Evolutionary conservation across 805 yeast genomes (phyloP).

Genomic region (Naumovozyma baii): DNA sequence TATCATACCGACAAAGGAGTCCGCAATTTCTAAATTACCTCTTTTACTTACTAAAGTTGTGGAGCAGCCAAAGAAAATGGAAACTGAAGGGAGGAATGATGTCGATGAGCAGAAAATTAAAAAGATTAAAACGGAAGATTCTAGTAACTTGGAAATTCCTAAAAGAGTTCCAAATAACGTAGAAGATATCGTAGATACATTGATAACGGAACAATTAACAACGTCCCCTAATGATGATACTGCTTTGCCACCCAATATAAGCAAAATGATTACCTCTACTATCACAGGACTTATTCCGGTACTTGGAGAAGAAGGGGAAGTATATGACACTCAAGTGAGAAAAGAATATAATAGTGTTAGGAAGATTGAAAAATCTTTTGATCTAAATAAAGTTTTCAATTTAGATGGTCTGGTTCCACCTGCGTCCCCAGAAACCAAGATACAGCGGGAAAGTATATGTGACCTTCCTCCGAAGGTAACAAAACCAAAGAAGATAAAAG

Average conservation of each 20-base stretch:
- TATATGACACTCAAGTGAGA: slow-evolving; percentile 2
- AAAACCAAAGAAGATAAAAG: background rate
- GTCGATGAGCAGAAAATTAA: too few relatives aligned
- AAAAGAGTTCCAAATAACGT: slow-evolving; percentile 6
- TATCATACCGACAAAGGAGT: background rate
- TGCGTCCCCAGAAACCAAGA: background rate
- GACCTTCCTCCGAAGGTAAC: background rate
- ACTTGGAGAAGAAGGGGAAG: slow-evolving; percentile 7
- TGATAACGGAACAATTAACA: slow-evolving; percentile 17
- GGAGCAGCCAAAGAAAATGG: background rate
- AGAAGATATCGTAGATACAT: slow-evolving; percentile 13
- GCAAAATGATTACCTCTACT: slow-evolving; percentile 18
- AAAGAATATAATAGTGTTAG: slow-evolving; percentile 5
- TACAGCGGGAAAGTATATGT: too few relatives aligned
- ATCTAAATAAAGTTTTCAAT: slow-evolving; percentile 17
- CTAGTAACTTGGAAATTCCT: background rate
- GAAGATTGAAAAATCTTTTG: slow-evolving; percentile 10
- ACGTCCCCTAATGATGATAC: slow-evolving; percentile 3
- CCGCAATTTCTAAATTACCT: background rate
- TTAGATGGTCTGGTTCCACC: slow-evolving; percentile 28
- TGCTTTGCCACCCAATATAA: slow-evolving; percentile 10
- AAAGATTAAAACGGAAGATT: background rate
- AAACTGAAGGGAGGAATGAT: background rate
- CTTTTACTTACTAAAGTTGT: background rate
- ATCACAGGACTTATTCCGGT: slow-evolving; percentile 18